These are phyloP conservation scores for Penicillium paradoxum DNA, from an alignment of 495 filamentous ascomycete species.

Conservation along the genomic window DNA sequence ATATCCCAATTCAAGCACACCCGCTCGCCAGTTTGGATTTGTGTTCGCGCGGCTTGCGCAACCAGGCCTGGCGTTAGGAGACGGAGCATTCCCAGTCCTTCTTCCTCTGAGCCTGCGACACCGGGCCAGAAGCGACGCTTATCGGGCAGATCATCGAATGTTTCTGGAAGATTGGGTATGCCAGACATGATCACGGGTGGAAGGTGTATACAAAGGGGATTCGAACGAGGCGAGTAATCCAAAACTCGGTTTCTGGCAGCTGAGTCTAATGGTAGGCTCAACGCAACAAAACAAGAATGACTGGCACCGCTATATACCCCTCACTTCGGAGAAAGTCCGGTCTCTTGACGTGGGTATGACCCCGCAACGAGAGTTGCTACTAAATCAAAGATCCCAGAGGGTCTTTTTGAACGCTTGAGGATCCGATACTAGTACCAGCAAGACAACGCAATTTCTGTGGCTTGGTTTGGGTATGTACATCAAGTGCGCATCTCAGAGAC, in stretches of 20 bases:
- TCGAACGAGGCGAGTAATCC: neutral
- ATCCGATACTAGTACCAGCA: no score
- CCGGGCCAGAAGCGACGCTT: conserved; percentile 47
- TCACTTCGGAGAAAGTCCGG: conserved; percentile 5
- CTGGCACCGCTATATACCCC: neutral
- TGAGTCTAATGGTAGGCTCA: neutral
- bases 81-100: conserved; percentile 51
- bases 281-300: neutral
- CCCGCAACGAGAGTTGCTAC: neutral
- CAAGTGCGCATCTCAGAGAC: no score
- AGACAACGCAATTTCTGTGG: no score
- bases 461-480: no score
- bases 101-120: conserved; percentile 38
- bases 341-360: conserved; percentile 1
- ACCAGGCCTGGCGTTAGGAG: conserved; percentile 48
- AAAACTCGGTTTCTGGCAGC: neutral
- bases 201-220: neutral
- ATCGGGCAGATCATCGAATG: conserved; percentile 46
- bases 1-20: conserved; percentile 51
- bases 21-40: conserved; percentile 47
- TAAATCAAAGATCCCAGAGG: no score
- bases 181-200: conserved; percentile 16
- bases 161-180: conserved; percentile 29
- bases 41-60: conserved; percentile 39
- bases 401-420: no score